phyloP scores from a whole-genome alignment of 2,329 filamentous ascomycete species.

The Penicillium digitatum region DNA sequence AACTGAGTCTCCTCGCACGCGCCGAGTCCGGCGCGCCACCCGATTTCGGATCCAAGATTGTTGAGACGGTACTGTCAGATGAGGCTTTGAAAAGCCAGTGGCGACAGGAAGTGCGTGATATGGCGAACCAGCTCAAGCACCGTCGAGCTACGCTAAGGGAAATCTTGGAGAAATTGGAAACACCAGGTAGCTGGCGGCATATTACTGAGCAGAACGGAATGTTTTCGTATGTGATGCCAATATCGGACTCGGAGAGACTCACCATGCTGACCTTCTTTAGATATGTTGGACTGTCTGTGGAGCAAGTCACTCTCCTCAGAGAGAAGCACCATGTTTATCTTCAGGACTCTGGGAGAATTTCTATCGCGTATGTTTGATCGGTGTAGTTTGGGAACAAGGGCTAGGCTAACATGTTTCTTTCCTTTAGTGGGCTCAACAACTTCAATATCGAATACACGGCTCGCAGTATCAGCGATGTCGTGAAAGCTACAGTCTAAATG shows the following conservation, averaged over 20 bases:
- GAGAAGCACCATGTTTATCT: slow-evolving; percentile 14
- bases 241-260: background rate
- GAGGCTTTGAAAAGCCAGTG: slow-evolving; percentile 7
- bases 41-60: slow-evolving; percentile 13
- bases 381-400: accelerated
- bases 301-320: slow-evolving; percentile 11
- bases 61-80: slow-evolving; percentile 11
- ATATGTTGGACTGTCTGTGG: slow-evolving; percentile 13
- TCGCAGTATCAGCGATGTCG: slow-evolving; percentile 13
- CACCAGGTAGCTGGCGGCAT: slow-evolving; percentile 14
- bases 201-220: slow-evolving; percentile 17
- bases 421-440: slow-evolving; percentile 11
- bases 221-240: slow-evolving; percentile 13
- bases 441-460: slow-evolving; percentile 12
- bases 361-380: slow-evolving; percentile 11
- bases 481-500: slow-evolving; percentile 6
- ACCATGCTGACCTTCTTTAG: slow-evolving; percentile 7
- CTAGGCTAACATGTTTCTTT: background rate
- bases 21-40: slow-evolving; percentile 12
- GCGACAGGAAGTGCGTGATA: slow-evolving; percentile 10
- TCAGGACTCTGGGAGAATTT: slow-evolving; percentile 16
- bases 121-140: slow-evolving; percentile 7
- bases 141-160: slow-evolving; percentile 5
- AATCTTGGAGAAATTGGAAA: slow-evolving; percentile 9
- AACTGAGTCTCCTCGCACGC: slow-evolving; percentile 7